Evolutionary conservation across 2,329 filamentous ascomycete species (phyloP).

Genomic region (Torrubiellomyces zombiae): DNA sequence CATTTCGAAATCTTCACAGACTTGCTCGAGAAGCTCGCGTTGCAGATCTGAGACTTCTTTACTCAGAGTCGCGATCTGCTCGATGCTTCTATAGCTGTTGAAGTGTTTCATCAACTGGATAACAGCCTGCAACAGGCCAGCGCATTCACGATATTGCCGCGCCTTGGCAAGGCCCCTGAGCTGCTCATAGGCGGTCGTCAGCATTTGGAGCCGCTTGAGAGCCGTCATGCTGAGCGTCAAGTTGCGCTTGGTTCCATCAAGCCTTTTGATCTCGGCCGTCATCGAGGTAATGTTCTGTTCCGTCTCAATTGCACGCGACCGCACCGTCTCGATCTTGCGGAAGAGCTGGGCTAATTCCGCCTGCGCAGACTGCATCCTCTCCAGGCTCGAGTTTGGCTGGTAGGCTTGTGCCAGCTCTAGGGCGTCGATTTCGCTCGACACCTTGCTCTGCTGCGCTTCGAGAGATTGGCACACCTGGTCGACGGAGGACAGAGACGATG

Average conservation of each 20-base stretch:
- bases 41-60: constrained; percentile 89
- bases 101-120: constrained; percentile 97
- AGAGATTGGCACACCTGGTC: constrained; percentile 58
- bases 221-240: constrained; percentile 95
- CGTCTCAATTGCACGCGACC: constrained; percentile 74
- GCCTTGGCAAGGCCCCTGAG: constrained; percentile 67
- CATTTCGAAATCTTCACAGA: constrained; percentile 98
- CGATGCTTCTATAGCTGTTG: constrained; percentile 93
- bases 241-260: constrained; percentile 94
- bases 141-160: constrained; percentile 87
- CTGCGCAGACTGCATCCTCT: constrained; percentile 83
- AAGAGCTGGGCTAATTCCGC: constrained; percentile 80
- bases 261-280: constrained; percentile 95
- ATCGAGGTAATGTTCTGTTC: constrained; percentile 95
- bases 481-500: constrained; percentile 67
- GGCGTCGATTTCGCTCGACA: constrained; percentile 59
- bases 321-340: constrained; percentile 85
- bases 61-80: constrained; percentile 88
- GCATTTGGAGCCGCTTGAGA: constrained; percentile 91
- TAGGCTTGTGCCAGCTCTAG: constrained; percentile 67
- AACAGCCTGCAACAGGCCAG: constrained; percentile 82
- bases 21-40: constrained; percentile 80
- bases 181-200: constrained; percentile 98
- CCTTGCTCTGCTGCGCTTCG: constrained; percentile 59
- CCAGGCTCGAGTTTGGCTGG: constrained; percentile 72